Evolutionary conservation across 1,284 basidiomycete species (phyloP), one percentile per base, ranked within the genome.

Genomic region (Anthracocystis panici-leucophaei): DNA sequence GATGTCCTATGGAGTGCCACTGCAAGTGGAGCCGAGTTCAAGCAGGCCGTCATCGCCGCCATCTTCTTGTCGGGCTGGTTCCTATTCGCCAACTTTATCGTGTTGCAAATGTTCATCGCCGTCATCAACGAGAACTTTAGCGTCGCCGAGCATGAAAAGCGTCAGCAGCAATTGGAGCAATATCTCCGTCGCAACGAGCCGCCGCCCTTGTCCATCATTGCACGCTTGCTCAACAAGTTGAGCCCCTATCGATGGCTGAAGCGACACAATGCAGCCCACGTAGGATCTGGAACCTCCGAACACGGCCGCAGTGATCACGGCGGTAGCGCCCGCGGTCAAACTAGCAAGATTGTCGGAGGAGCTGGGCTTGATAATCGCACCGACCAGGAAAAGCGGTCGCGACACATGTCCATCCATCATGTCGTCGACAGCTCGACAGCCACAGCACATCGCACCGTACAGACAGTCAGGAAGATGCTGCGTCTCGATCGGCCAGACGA

Each of bases 51-150:
- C 25, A 87, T 97, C 40, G 88, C 91, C 0, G 89, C 91, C 8
- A 86, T 94, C 33, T 95, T 97, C 85, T 80, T 98, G 16, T 87
- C 90, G 14, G 89, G 89, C 6, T 99, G 96, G 96, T 90, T 97
- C 87, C 87, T 97, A 53, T 95, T 99, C 76, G 91, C 93, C 1
- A 96, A 96, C 84, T 96, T 95, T 87, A 94, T 97, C 80, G 88
- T 98, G n/a, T 86, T 97, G 62, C 95, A 97, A 82, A 93, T 98
- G 91, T 97, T 98, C 87, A 95, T 99, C 82, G 96, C 95, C 38
- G 95, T 98, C 57, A 95, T 99, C 88, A 95, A 97, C 85, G 95
- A 97, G 87, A 97, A 97, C 86, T 98, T 98, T 79, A 89, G 92
- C 46, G 90, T 97, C 5, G 94, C 94, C 0, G 96, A 98, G 82